Base-by-base conservation (phyloP, 2,329 filamentous ascomycete genomes). In the Aspergillus novoparasiticus region DNA sequence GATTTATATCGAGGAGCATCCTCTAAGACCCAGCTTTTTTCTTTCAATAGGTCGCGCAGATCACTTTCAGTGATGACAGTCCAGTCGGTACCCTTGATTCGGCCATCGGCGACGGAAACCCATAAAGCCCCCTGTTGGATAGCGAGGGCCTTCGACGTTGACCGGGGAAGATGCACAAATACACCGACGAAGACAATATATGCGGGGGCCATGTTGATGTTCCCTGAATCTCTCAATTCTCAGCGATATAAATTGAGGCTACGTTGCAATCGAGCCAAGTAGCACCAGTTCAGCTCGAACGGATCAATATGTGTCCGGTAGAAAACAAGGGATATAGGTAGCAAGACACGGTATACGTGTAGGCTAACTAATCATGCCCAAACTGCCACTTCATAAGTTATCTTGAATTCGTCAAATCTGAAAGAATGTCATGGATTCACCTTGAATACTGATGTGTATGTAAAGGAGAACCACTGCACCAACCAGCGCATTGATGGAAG, bases 111-210 rank as follows among this genome's bases (percentile, higher is more conserved):
- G 23, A 66, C 62, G 32, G 71, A 73, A 19, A 78, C 78, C 76
- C 75, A 78, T 28, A 72, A 79, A 67, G 59, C 62, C 75, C 81
- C 71, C 85, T 87, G 56, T 78, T 82, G 63, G 81, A 88, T 57
- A 72, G 73, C 65, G 79, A 85, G 70, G 82, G 81, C 14, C 85
- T 87, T 64, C 76, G 60, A 53, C 8, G 78, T 63, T 81, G 75
- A 26, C 73, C 82, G 70, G 73, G 80, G 72, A 74, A 86, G 72
- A 43, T 90, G 85, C 14, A 89, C 84, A 70, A 90, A 90, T 0
- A 85, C 83, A 14, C 89, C 89, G 23, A 83, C 66, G 70, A 87
- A 91, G 53, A 90, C 72, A 0, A 79, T 79, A 53, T 73, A 68
- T 12, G 58, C 41, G 14, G 51, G 21, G 11, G 51, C 11, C 51